These are phyloP conservation scores for Musa itinerans DNA, from an alignment of 176 grass and related monocot genomes.

Conservation along the genomic window DNA sequence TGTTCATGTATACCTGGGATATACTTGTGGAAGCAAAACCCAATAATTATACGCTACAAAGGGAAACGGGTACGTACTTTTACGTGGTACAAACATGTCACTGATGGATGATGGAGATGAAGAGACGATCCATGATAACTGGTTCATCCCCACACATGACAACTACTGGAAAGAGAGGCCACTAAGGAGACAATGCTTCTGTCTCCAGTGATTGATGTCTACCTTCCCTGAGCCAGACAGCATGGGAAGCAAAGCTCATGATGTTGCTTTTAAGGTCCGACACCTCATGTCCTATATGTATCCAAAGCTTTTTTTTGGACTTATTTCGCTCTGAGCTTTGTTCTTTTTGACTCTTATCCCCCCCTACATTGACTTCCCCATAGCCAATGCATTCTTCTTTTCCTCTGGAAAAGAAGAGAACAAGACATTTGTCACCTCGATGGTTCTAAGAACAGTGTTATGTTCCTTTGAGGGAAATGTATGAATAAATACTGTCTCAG, in stretches of 20 bases:
- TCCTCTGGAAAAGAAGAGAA: too few relatives aligned
- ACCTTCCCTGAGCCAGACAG: constrained; percentile 24
- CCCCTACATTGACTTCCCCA: too few relatives aligned
- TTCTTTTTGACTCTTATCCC: too few relatives aligned
- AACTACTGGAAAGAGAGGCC: constrained; percentile 26
- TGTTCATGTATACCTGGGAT: not conserved
- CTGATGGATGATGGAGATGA: constrained; percentile 21
- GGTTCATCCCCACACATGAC: not conserved
- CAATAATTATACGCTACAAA: not conserved
- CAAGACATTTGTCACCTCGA: too few relatives aligned
- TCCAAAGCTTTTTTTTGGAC: too few relatives aligned
- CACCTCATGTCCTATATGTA: not conserved
- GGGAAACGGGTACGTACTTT: not conserved
- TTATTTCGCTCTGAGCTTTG: too few relatives aligned
- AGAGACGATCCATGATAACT: constrained; percentile 23
- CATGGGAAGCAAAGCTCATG: constrained; percentile 4
- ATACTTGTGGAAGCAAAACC: not conserved
- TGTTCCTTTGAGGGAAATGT: too few relatives aligned
- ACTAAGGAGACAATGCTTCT: constrained; percentile 48
- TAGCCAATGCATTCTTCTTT: too few relatives aligned
- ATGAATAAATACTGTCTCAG: too few relatives aligned
- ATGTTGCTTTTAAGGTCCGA: constrained; percentile 4
- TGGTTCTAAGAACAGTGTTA: too few relatives aligned
- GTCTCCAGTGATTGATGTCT: constrained; percentile 49
- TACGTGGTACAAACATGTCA: not conserved